Base-by-base conservation (phyloP, 805 yeast genomes). In the Kazachstania africana region DNA sequence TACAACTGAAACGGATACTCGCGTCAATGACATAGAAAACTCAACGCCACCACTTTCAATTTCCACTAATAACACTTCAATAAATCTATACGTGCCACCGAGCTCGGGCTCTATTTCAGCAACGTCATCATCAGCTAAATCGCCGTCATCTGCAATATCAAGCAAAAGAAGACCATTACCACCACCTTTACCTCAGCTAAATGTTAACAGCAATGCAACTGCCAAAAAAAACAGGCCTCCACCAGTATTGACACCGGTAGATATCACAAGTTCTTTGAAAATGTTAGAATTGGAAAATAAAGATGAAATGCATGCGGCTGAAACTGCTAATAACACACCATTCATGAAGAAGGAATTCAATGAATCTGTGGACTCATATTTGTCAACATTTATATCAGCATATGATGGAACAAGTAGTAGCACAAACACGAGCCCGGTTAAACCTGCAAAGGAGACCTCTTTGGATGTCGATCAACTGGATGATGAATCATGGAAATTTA, bases 401-500 rank as follows among this genome's bases (percentile, higher is more conserved):
- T 47, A 50, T 31, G 54, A 44, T 16, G 36, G 38, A 9, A 38
- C 34, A 14, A n/a, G n/a, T n/a, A n/a, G n/a, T n/a, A 39, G 41
- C 17, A 27, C 34, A n/a, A 25, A 20, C 22, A 32, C 34, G 8
- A 42, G 45, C 26, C 40, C 42, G 5, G 8, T 37, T 17, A 36
- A 38, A 31, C 18, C 33, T 10, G 22, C 24, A 9, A 16, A 15
- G 16, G 4, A 19, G 14, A 20, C 16, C 27, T 17, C 27, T 28
- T 6, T 12, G 33, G 72, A 65, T 35, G 65, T 75, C 15, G 68
- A 66, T 29, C 71, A 72, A 23, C 52, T 83, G 28, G 77, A 76
- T 17, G 84, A 80, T 30, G 72, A 70, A 12, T 84, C 76, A 31
- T 87, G 96, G 95, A 68, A 72, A 40, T 44, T 55, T 3, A 60